Conservation (phyloP, 2,329 filamentous ascomycete genomes). For the Purpureocillium lavendulum region DNA sequence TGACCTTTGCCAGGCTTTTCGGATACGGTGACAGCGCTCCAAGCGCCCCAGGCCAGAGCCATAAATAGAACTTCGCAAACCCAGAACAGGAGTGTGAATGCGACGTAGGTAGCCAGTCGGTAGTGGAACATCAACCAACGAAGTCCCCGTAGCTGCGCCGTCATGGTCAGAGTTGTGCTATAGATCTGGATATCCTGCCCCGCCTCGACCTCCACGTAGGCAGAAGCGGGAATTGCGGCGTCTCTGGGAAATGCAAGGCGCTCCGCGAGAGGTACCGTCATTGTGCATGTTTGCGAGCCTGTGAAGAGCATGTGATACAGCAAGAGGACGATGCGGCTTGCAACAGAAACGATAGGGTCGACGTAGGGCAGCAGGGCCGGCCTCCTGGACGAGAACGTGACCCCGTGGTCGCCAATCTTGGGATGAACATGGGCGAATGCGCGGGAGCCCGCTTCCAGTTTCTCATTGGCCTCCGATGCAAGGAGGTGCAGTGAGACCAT, state of each 20-base stretch:
- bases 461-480: conserved; percentile 25
- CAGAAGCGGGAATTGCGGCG: conserved; percentile 32
- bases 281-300: conserved; percentile 50
- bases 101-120: conserved; percentile 57
- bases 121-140: conserved; percentile 84
- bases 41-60: conserved; percentile 55
- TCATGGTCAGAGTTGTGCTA: conserved; percentile 56
- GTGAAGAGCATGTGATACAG: conserved; percentile 63
- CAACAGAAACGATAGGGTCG: conserved; percentile 57
- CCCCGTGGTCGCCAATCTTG: conserved; percentile 24
- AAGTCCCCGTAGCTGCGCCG: conserved; percentile 67
- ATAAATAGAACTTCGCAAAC: conserved; percentile 61
- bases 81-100: conserved; percentile 72
- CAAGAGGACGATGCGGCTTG: conserved; percentile 53
- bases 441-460: conserved; percentile 17
- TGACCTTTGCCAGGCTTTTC: conserved; percentile 7
- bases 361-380: conserved; percentile 74
- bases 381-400: conserved; percentile 59
- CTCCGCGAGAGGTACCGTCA: conserved; percentile 68
- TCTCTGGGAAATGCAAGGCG: conserved; percentile 49
- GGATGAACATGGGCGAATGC: conserved; percentile 20
- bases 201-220: conserved; percentile 60
- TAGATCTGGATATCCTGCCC: conserved; percentile 70
- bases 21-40: conserved; percentile 22
- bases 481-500: conserved; percentile 79